Evolutionary conservation across 257 asterid genomes (phyloP).

Genomic region (Jaltomata sinuosa): DNA sequence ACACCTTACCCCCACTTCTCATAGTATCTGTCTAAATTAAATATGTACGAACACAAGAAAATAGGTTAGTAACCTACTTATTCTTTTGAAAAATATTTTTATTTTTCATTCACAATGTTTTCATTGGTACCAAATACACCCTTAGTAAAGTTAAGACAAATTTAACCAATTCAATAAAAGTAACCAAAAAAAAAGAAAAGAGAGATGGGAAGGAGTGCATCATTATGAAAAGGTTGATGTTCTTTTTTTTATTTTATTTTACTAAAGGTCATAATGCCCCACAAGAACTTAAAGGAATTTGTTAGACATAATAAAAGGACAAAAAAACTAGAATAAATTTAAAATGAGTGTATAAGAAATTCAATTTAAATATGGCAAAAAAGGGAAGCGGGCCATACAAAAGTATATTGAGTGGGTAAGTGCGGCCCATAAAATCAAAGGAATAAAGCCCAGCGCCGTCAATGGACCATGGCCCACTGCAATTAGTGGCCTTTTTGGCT

Average conservation of each 20-base stretch:
- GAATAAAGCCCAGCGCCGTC: constrained; percentile 15
- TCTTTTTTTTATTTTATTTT: neutral
- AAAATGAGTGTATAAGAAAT: neutral
- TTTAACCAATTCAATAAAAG: neutral
- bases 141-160: neutral
- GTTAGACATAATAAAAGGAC: neutral
- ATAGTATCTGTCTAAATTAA: no score
- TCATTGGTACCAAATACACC: no score
- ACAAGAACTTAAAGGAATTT: neutral
- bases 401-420: neutral
- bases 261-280: neutral
- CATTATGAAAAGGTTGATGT: neutral
- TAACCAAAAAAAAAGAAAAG: neutral
- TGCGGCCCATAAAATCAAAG: neutral
- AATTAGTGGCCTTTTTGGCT: neutral
- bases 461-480: constrained; percentile 5
- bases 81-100: no score
- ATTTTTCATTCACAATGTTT: no score
- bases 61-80: no score
- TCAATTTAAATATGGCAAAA: neutral
- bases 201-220: neutral
- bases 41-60: no score
- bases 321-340: neutral
- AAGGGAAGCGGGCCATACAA: constrained; percentile 23
- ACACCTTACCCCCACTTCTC: no score